Evolutionary conservation across 768 basidiomycete species (phyloP), one percentile per base, ranked within the genome.

Genomic region (Dendrothele bispora): DNA sequence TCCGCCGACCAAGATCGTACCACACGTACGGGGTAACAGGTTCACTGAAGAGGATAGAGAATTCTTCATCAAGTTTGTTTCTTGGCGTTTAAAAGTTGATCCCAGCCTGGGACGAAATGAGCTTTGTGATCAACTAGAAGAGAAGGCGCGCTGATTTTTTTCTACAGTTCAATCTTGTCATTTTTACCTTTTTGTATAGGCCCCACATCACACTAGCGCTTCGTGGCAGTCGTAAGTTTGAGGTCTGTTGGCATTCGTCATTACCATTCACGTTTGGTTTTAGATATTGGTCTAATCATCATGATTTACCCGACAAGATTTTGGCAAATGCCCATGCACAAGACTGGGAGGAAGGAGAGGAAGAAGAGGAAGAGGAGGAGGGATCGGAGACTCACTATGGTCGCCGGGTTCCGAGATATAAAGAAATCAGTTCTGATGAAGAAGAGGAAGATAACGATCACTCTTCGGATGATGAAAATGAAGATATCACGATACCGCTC

Each of bases 211-310:
- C 55, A 76, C 66, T 30, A 56, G 68, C n/a, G 64, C 63, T 26
- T 87, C 84, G 1, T 88, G 86, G 86, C 67, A 68, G 20, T 77
- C 80, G n/a, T 78, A n/a, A n/a, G n/a, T n/a, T n/a, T n/a, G n/a
- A n/a, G n/a, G n/a, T n/a, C n/a, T n/a, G n/a, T n/a, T n/a, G n/a
- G n/a, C n/a, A n/a, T n/a, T n/a, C n/a, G n/a, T n/a, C n/a, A n/a
- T n/a, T n/a, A n/a, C n/a, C n/a, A n/a, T n/a, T n/a, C n/a, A n/a
- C n/a, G n/a, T n/a, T n/a, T n/a, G n/a, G n/a, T n/a, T n/a, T n/a
- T n/a, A n/a, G n/a, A n/a, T n/a, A 83, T 55, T 88, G 86, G 86
- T 76, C 74, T 5, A 73, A 73, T 44, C 73, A 80, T 46, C 81
- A 85, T 48, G 83, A 85, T 54, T 59, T 86, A 22, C 82, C 83